Conservation (phyloP, 208 protist genomes). For the Leishmania aethiopica region DNA sequence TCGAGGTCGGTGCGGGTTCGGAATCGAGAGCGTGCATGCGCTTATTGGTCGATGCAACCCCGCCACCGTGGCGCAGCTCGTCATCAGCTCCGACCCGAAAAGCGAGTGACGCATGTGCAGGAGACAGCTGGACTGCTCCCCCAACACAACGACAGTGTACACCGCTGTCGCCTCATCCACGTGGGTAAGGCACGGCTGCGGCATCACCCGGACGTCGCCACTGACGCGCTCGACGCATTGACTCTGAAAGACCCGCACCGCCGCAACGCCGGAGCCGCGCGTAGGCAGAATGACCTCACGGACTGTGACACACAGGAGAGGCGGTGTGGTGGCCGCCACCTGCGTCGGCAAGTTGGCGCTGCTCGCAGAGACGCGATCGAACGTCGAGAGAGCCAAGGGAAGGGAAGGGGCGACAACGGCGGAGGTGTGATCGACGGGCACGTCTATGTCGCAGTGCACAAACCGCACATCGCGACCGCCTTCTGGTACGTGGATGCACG, state of each 20-base stretch:
- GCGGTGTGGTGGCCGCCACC: neutral
- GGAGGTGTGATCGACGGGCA: slow-evolving; percentile 32
- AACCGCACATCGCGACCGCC: slow-evolving; percentile 39
- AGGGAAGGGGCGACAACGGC: slow-evolving; percentile 37
- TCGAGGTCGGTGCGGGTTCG: slow-evolving; percentile 5
- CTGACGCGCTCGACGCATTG: slow-evolving; percentile 9
- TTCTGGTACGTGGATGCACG: slow-evolving; percentile 35
- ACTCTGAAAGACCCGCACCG: slow-evolving; percentile 36
- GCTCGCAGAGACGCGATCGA: slow-evolving; percentile 38
- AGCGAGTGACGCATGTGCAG: slow-evolving; percentile 15
- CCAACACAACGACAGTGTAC: slow-evolving; percentile 21
- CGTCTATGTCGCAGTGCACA: slow-evolving; percentile 38
- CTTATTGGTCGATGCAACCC: slow-evolving; percentile 13
- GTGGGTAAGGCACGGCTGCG: slow-evolving; percentile 12
- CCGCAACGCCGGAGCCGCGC: neutral
- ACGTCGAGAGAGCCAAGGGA: slow-evolving; percentile 57
- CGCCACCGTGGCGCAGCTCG: neutral
- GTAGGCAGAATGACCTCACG: slow-evolving; percentile 43
- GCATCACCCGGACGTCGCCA: slow-evolving; percentile 5
- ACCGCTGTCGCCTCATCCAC: slow-evolving; percentile 14
- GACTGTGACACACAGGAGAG: slow-evolving; percentile 35
- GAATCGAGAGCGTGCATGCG: slow-evolving; percentile 10
- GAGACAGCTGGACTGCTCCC: slow-evolving; percentile 8
- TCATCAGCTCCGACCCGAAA: slow-evolving; percentile 1
- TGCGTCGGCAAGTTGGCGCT: slow-evolving; percentile 5